Base-by-base conservation (phyloP, 768 basidiomycete genomes). In the Termitomyces sp. region DNA sequence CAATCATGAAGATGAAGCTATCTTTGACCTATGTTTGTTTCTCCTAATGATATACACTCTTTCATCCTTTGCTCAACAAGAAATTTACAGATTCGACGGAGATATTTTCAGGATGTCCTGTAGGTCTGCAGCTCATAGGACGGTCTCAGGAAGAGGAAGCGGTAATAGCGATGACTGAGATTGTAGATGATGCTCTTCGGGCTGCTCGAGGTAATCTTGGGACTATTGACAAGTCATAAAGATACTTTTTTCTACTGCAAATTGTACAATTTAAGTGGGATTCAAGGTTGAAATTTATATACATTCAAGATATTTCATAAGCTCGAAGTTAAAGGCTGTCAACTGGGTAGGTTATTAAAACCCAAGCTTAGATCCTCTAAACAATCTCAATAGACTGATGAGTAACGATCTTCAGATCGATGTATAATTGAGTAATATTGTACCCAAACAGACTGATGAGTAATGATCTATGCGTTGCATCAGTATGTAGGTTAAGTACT, bases 61-160 rank as follows among this genome's bases (percentile, higher is more conserved):
- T 27, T 39, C 14, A 10, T 56, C 14, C 26, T 34, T 57, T 7
- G 31, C 42, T 36, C 10, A 29, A 16, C 9, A 41, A 9, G n/a
- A 27, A 5, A 7, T 41, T 53, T 4, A 29, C 52, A 87, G 88
- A 88, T 64, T 70, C 84, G 42, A 84, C 86, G 0, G 74, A 80
- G 34, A 65, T 76, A 13, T 59, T 87, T 73, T 67, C 69, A 53
- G 68, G 80, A 70, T 68, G 82, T 74, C 88, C 89, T 5, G 76
- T 90, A 2, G 77, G 78, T 12, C 65, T 91, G 29, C 89, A 91
- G 67, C 67, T 90, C 7, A 78, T 88, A 29, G 87, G 87, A 2
- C 74, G 81, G 44, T 81, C 82, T 2, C 72, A 84, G 53, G 88
- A 90, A 63, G 88, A 90, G 60, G 89, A 90, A 67, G 87, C 83